Conservation (phyloP, 768 basidiomycete species). For the Hemileccinum rubropunctum region DNA sequence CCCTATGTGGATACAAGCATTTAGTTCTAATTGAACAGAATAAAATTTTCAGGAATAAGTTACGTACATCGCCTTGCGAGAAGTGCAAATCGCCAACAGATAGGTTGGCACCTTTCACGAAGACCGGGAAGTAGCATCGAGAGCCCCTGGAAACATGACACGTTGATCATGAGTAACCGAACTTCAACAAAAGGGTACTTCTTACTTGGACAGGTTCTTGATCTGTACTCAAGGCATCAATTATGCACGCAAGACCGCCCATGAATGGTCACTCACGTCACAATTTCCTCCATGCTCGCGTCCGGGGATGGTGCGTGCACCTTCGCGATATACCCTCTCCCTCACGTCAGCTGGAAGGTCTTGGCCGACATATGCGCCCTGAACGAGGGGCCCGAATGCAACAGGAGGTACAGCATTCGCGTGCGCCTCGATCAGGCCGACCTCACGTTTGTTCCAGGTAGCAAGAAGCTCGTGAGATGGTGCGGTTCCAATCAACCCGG, state of each 20-base stretch:
- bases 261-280: conserved; percentile 42
- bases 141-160: conserved; percentile 45
- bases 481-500: conserved; percentile 74
- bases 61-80: conserved; percentile 67
- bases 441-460: conserved; percentile 74
- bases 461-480: conserved; percentile 70
- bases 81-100: conserved; percentile 81
- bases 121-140: conserved; percentile 75
- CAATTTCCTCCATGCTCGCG: conserved; percentile 82
- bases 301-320: conserved; percentile 72
- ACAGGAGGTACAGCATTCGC: conserved; percentile 56
- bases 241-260: not conserved
- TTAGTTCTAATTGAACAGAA: no score
- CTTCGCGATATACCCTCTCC: conserved; percentile 58
- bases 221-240: conserved; percentile 43
- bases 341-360: conserved; percentile 46
- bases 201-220: conserved; percentile 66
- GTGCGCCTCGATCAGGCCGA: conserved; percentile 55
- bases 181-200: not conserved
- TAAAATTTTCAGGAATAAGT: not conserved
- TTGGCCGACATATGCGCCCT: conserved; percentile 69
- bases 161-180: not conserved
- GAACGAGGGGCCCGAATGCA: conserved; percentile 58
- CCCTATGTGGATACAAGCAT: conserved; percentile 39
- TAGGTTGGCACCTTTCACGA: conserved; percentile 70